phyloP scores from a whole-genome alignment of 495 filamentous ascomycete species.

The Zalerion maritima region DNA sequence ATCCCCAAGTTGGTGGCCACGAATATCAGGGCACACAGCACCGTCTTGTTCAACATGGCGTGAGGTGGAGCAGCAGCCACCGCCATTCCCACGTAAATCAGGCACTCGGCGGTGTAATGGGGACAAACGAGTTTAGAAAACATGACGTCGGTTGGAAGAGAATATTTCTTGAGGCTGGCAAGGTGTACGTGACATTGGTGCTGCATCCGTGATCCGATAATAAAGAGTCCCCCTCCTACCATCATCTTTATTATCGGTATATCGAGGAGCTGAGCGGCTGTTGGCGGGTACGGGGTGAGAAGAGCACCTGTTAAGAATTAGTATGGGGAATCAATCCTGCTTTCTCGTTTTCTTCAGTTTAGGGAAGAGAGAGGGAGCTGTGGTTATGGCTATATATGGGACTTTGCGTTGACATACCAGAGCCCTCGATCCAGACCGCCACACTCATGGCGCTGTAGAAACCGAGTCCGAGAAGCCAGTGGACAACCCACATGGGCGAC shows the following conservation, averaged over 20 bases:
- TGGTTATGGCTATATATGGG: too few relatives aligned
- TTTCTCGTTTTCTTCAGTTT: conserved; percentile 9
- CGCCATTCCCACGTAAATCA: conserved; percentile 69
- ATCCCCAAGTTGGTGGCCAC: conserved; percentile 67
- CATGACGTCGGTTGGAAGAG: conserved; percentile 48
- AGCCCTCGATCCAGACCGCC: conserved; percentile 76
- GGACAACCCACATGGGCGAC: conserved; percentile 66
- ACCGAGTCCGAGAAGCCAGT: conserved; percentile 62
- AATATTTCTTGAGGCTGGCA: conserved; percentile 68
- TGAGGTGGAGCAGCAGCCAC: conserved; percentile 54
- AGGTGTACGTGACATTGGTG: conserved; percentile 72
- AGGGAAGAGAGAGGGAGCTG: conserved; percentile 1
- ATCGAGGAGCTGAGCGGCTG: too few relatives aligned
- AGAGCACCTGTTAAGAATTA: conserved; percentile 19
- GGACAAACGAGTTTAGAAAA: conserved; percentile 64
- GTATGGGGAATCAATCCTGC: conserved; percentile 12
- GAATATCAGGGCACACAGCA: conserved; percentile 54
- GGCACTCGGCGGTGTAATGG: conserved; percentile 83
- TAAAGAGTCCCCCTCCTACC: conserved; percentile 48
- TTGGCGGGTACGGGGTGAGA: conserved; percentile 19
- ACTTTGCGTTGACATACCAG: conserved; percentile 52
- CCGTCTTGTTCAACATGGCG: conserved; percentile 51
- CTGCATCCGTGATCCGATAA: conserved; percentile 63
- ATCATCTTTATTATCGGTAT: conserved; percentile 42
- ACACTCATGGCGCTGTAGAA: conserved; percentile 65